A percentile compares a stretch with the other conserved stretches of the same genome.
Evolutionary conservation across 305 asterid species (phyloP).

Genomic region (Striga hermonthica): DNA sequence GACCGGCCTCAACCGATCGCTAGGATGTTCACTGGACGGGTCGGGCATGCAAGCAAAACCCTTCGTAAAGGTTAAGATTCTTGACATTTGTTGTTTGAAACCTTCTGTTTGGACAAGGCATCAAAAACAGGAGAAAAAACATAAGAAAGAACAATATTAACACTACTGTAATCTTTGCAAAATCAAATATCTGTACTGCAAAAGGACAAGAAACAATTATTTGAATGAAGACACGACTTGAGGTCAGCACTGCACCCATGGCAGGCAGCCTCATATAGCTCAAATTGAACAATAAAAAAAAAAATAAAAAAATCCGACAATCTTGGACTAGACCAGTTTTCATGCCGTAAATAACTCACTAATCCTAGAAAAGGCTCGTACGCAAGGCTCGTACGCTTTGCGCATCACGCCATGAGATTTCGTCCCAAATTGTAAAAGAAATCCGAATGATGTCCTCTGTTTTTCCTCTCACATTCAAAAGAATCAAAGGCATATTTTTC

Average conservation of each 20-base stretch:
- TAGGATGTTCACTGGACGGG: no score
- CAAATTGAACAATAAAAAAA: background rate
- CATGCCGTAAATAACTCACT: slow-evolving; percentile 21
- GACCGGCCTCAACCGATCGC: no score
- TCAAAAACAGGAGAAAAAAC: no score
- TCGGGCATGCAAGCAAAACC: no score
- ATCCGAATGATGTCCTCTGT: slow-evolving; percentile 10
- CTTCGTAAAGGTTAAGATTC: no score
- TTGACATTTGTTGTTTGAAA: no score
- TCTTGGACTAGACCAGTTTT: background rate
- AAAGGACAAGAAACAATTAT: background rate
- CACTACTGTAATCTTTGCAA: background rate
- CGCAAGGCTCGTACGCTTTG: slow-evolving; percentile 35
- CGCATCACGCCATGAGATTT: slow-evolving; percentile 35
- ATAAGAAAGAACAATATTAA: no score
- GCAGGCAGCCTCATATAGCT: slow-evolving; percentile 7
- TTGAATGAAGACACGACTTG: slow-evolving; percentile 10
- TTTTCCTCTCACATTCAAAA: slow-evolving; percentile 19
- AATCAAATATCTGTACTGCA: background rate
- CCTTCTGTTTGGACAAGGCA: no score
- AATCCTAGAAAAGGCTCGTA: slow-evolving; percentile 26
- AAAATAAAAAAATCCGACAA: slow-evolving; percentile 9
- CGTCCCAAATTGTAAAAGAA: slow-evolving; percentile 30
- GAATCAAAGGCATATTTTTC: slow-evolving; percentile 28
- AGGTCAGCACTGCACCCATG: no score